Evolutionary conservation across 345 rosid species (phyloP), one percentile per base, ranked within the genome.

Genomic region (Hibiscus trionum): DNA sequence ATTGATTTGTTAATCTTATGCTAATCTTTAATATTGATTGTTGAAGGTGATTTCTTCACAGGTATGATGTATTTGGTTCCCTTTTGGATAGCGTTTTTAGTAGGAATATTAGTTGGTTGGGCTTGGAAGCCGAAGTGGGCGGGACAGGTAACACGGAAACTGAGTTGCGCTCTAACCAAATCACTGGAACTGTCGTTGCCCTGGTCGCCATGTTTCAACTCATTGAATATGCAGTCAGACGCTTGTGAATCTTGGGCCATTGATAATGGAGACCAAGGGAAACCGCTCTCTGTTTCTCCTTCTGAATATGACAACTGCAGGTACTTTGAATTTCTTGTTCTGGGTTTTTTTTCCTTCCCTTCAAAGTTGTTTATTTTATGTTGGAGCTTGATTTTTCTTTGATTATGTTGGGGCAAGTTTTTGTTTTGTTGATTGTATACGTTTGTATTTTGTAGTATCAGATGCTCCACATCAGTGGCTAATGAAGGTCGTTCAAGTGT

Each of bases 81-180:
- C 33, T 75, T 87, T 1, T 83, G 89, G 83, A n/a, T 87, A 63
- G 85, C 89, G 8, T 87, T 91, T 73, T 75, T 86, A 2, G 68
- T 84, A 42, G 97, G 97, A 4, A 68, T 88, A 52, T 12, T 84
- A 7, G 58, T 91, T 14, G 92, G 94, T 44, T 88, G 92, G 92
- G 29, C 71, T 5, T 91, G 94, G 97, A 89, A 82, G 78, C 91
- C 94, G 15, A 84, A 71, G 70, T 86, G 87, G 89, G 91, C 24
- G 16, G 39, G 29, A 29, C 37, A 52, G 16, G 26, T 58, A 5
- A 76, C 71, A 46, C 69, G 52, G 14, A 81, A 77, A 58, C 53
- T 80, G 29, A 39, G 35, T 44, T 81, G 67, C 65, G 79, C 68
- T 33, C 80, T 73, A 42, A 73, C 83, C 5, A 75, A 83, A 62